Evolutionary conservation across 2,329 filamentous ascomycete species (phyloP), one percentile per base, ranked within the genome.

Genomic region (Epichloe sp.): DNA sequence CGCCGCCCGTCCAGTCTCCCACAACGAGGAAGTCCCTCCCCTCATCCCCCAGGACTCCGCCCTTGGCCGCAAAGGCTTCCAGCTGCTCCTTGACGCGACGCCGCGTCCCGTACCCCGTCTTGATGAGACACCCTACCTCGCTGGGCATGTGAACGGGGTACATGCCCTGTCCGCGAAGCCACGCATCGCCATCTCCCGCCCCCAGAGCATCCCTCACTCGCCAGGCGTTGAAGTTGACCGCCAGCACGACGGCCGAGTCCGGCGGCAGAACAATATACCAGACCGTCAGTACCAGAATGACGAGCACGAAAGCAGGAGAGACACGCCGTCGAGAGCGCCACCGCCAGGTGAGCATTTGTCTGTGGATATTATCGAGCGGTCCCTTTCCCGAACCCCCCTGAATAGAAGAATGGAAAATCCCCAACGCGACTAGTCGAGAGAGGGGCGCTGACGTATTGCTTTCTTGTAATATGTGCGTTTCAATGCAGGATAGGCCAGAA

Each of bases 101-200:
- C 45, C 70, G 69, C 17, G 76, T 78, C 50, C 76, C 76, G 58
- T 76, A 79, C 34, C 76, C 76, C 4, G 76, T 78, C 63, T 79
- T 79, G 56, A 79, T 63, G 47, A 79, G 68, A 55, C 75, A 67
- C 35, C 70, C 73, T 7, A 78, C 68, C 50, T 79, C 75, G 38
- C 64, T 63, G 48, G 63, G 62, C 37, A 73, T 61, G 51, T 76
- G 67, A 51, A 78, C 62, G 3, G 71, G 67, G 50, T 70, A 69
- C n/a, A 54, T 55, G n/a, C 66, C 65, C 48, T 63, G 56, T 56
- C 61, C 55, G 56, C 63, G 65, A 17, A 76, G 62, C 68, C 71
- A 74, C 34, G 67, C 66, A 51, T 75, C 72, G 58, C 61, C 60
- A 34, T 63, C 57, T 14, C 61, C 55, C 23, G 56, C 57, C 31